Percentiles rank a stretch among this genome's conserved stretches.
Evolutionary conservation across 2,329 filamentous ascomycete species (phyloP).

Genomic region (Diaporthe eres): DNA sequence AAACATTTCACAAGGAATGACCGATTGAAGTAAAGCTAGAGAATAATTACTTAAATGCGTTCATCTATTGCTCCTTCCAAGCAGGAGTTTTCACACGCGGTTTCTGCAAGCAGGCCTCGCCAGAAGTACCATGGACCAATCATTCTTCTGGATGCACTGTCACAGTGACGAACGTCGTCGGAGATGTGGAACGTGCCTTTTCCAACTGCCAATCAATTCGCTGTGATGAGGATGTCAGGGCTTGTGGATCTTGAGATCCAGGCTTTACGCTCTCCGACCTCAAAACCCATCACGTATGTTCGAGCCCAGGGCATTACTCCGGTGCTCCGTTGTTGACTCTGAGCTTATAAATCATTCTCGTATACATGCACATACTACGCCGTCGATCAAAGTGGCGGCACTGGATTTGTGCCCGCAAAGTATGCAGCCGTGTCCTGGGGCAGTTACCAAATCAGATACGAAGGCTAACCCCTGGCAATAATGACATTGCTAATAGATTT

Average conservation of each 20-base stretch:
- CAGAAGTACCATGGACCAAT: neutral
- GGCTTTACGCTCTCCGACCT: neutral
- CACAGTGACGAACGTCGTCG: neutral
- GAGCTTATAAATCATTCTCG: neutral
- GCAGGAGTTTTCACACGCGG: neutral
- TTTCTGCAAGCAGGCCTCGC: neutral
- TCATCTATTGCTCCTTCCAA: neutral
- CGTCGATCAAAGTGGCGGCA: neutral
- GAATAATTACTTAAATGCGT: neutral
- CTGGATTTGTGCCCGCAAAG: neutral
- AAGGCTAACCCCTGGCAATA: neutral
- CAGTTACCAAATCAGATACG: neutral
- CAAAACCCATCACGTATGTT: no score
- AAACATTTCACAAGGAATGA: neutral
- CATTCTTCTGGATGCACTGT: neutral
- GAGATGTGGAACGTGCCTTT: neutral
- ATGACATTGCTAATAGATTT: neutral
- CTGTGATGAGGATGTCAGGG: neutral
- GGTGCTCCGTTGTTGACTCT: neutral
- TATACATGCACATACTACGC: no score
- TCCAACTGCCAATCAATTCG: neutral
- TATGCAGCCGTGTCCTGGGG: neutral
- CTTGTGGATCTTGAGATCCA: neutral
- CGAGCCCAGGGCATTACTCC: neutral
- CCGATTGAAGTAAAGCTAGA: neutral